phyloP scores from a whole-genome alignment of 2,329 filamentous ascomycete genomes.

The Pseudogymnoascus sp. region DNA sequence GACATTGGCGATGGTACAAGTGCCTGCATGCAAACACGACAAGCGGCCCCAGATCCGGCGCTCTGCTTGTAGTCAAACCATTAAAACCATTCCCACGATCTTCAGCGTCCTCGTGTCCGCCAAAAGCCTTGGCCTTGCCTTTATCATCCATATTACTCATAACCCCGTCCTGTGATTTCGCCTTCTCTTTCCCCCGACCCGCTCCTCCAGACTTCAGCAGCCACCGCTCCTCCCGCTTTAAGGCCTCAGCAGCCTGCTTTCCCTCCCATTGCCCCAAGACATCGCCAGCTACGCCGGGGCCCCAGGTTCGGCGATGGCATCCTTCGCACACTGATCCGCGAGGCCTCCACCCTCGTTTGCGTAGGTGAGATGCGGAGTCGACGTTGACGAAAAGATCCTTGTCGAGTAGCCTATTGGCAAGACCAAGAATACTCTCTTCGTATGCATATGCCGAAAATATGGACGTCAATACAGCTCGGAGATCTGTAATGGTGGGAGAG shows the following conservation, averaged over 20 bases:
- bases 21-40: conserved; percentile 64
- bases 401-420: conserved; percentile 81
- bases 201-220: conserved; percentile 24
- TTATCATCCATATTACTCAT: conserved; percentile 24
- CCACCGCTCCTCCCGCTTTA: conserved; percentile 29
- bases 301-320: conserved; percentile 78
- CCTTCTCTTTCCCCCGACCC: conserved; percentile 18
- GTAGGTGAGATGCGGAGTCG: conserved; percentile 60
- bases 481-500: conserved; percentile 78
- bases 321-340: conserved; percentile 79
- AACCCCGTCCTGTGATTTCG: background rate
- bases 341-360: conserved; percentile 84
- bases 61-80: conserved; percentile 25
- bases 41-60: conserved; percentile 51
- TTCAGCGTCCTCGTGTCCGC: conserved; percentile 35
- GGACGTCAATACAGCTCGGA: conserved; percentile 74
- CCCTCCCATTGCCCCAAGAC: conserved; percentile 79
- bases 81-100: conserved; percentile 26
- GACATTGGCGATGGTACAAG: conserved; percentile 60
- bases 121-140: conserved; percentile 43
- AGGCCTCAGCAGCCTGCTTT: conserved; percentile 42
- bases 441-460: conserved; percentile 96
- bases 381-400: conserved; percentile 84
- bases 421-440: conserved; percentile 76
- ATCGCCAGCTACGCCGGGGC: conserved; percentile 67